Base-by-base conservation (phyloP, 2,329 filamentous ascomycete species). In the Fusarium kyushuense region DNA sequence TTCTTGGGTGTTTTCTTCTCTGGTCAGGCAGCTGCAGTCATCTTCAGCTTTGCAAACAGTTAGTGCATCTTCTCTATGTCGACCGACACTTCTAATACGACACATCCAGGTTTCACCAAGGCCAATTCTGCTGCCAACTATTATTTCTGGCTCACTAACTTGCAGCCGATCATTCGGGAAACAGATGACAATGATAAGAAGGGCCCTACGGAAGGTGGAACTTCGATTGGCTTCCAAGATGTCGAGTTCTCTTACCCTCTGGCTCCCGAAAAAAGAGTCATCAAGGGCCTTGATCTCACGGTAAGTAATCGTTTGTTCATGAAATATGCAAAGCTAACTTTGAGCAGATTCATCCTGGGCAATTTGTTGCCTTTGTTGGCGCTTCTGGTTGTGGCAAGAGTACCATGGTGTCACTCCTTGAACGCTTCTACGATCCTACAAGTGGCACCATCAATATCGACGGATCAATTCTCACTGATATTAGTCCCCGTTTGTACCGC, bases 161-260 rank as follows among this genome's bases (percentile, higher is more conserved):
- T 82, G 13, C 70, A 83, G 56, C 76, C 79, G 1, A 79, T 69
- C 5, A 81, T 83, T 23, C 75, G 72, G 9, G 81, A 82, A 57
- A 84, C 78, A 0, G 69, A 75, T 1, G 71, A 79, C 21, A 84
- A 83, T 69, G 64, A 66, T 7, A 70, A 78, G 25, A 76, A 74
- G 2, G 76, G 74, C 0, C 81, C 81, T 2, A 74, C 73, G 6
- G 58, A 72, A 0, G 63, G 71, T 1, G 76, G 74, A 19, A 47
- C 46, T 2, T 53, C 43, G 0, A 79, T 90, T 3, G 78, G 81
- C 12, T 83, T 90, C 58, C 79, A 82, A 8, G 76, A 85, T 30
- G 81, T 91, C 9, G 79, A 82, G n/a, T 92, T 92, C 74, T 82
- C 86, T 4, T 92, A 92, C 65, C 88, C 89, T 2, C 70, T 81